Evolutionary conservation across 768 basidiomycete genomes (phyloP).

Genomic region (Phlegmacium glaucopus): DNA sequence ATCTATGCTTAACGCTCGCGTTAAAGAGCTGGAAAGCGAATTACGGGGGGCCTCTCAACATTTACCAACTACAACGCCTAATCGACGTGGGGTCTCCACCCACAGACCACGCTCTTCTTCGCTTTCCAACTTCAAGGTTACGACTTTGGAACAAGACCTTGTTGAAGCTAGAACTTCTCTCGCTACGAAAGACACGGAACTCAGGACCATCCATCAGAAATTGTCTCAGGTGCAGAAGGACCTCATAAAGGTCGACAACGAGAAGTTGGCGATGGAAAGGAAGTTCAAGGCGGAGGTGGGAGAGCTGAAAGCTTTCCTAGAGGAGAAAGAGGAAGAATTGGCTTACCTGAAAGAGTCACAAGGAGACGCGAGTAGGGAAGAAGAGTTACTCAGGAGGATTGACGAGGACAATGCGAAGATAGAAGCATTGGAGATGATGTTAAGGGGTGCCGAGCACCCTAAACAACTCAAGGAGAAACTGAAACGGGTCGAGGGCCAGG

Average conservation of each 20-base stretch:
- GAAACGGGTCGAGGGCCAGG: constrained; percentile 31
- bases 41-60: constrained; percentile 31
- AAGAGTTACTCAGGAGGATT: constrained; percentile 58
- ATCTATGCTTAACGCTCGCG: constrained; percentile 47
- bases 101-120: constrained; percentile 57
- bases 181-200: constrained; percentile 40
- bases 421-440: constrained; percentile 47
- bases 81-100: constrained; percentile 27
- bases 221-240: constrained; percentile 46
- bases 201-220: constrained; percentile 43
- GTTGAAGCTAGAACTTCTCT: constrained; percentile 41
- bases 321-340: constrained; percentile 61
- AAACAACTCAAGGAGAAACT: constrained; percentile 39
- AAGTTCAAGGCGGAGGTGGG: constrained; percentile 39
- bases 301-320: constrained; percentile 40
- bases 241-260: constrained; percentile 53
- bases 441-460: constrained; percentile 36
- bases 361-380: constrained; percentile 50
- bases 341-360: constrained; percentile 37
- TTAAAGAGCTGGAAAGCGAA: constrained; percentile 54
- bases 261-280: constrained; percentile 52
- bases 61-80: constrained; percentile 27
- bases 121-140: constrained; percentile 45
- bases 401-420: constrained; percentile 75
- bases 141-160: constrained; percentile 55